Conservation (phyloP, 108 stramenopile genomes). For the Nannochloropsis salina region DNA sequence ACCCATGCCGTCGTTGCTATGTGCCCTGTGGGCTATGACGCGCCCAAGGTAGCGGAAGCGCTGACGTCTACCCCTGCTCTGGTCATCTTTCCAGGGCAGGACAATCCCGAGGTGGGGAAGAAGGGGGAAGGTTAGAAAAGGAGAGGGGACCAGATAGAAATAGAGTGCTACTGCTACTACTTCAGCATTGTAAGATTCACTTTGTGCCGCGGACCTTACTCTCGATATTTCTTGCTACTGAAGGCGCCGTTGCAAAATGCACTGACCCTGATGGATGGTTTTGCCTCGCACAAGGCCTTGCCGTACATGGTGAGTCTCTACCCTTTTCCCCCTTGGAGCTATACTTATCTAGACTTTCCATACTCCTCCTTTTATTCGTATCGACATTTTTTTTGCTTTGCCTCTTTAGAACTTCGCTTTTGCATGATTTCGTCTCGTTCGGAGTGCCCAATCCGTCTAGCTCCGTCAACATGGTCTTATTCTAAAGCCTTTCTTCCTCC, state of each 20-base stretch:
- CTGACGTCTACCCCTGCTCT: neutral
- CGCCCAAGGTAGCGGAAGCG: neutral
- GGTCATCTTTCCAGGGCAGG: neutral
- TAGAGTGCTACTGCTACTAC: neutral
- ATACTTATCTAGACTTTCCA: neutral
- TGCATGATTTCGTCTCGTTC: neutral
- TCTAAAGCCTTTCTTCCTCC: neutral
- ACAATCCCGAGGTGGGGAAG: neutral
- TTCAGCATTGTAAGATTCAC: too few relatives aligned
- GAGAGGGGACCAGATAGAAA: neutral
- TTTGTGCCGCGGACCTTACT: too few relatives aligned
- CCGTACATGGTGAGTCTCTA: neutral
- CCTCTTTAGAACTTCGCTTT: neutral
- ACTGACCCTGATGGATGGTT: constrained; percentile 7
- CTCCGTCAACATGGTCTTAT: neutral
- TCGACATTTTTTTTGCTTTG: neutral
- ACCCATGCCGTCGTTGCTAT: neutral
- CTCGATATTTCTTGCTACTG: neutral
- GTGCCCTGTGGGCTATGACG: constrained; percentile 2
- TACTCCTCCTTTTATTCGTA: neutral
- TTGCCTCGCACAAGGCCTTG: constrained; percentile 9
- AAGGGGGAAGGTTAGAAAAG: neutral
- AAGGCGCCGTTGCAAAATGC: neutral
- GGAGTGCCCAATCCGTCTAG: neutral
- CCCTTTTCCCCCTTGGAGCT: neutral